phyloP scores from a whole-genome alignment of 495 filamentous ascomycete genomes.

The Pyrenula massariospora region DNA sequence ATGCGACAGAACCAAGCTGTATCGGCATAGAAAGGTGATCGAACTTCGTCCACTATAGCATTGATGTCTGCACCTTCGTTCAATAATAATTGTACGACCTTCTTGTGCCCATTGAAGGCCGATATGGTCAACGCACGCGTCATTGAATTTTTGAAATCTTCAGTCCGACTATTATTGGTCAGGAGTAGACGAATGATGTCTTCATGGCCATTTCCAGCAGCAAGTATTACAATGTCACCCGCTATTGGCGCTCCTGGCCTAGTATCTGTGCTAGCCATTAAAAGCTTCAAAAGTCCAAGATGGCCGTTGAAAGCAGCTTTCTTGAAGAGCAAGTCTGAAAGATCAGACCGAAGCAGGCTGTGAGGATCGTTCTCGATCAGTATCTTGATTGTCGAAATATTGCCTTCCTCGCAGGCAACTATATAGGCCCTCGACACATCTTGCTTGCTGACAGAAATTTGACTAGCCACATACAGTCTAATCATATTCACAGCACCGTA shows the following conservation, averaged over 20 bases:
- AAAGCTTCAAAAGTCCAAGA: not conserved
- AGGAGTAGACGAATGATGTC: not conserved
- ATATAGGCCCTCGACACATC: not conserved
- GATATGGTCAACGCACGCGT: slow-evolving; percentile 17
- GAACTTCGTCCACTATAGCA: not conserved
- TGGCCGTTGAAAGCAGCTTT: not conserved
- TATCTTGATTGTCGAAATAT: not conserved
- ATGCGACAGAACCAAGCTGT: too few species aligned
- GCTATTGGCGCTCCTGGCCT: not conserved
- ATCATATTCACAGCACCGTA: not conserved
- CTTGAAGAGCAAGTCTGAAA: not conserved
- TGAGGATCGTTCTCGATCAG: not conserved
- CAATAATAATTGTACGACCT: not conserved
- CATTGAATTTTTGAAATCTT: not conserved
- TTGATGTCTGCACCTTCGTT: not conserved
- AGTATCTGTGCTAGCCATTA: not conserved
- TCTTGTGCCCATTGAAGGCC: slow-evolving; percentile 29
- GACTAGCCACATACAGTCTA: not conserved
- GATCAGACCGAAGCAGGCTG: not conserved
- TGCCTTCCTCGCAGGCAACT: not conserved
- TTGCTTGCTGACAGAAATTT: not conserved
- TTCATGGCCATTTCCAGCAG: not conserved
- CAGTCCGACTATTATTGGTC: not conserved
- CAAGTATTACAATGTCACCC: not conserved
- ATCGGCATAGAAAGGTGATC: not conserved